Evolutionary conservation across 306 rosid genomes (phyloP).

Genomic region (Malus sieversii): DNA sequence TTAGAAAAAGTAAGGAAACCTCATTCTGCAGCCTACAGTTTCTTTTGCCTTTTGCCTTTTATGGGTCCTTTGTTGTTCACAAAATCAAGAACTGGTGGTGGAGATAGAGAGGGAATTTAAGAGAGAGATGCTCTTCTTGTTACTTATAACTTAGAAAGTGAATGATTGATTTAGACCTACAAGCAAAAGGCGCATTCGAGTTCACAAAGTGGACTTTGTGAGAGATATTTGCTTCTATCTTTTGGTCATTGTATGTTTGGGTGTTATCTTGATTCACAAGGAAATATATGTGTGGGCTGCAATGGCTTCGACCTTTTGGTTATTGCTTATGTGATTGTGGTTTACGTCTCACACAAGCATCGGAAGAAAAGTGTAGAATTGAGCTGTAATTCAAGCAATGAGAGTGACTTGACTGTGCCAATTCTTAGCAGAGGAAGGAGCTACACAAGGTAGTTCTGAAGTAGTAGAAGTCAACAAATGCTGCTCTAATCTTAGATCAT

Average conservation of each 20-base stretch:
- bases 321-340: slow-evolving; percentile 57
- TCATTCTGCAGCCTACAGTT: too few relatives aligned
- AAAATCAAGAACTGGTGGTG: too few relatives aligned
- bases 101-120: too few relatives aligned
- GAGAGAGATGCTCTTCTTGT: too few relatives aligned
- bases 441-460: slow-evolving; percentile 7
- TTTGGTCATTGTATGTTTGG: slow-evolving; percentile 40
- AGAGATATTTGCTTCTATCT: slow-evolving; percentile 15
- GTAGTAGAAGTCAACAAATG: slow-evolving; percentile 14
- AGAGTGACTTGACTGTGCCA: slow-evolving; percentile 34
- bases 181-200: too few relatives aligned
- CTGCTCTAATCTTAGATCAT: slow-evolving; percentile 17
- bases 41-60: too few relatives aligned
- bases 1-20: too few relatives aligned
- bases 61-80: too few relatives aligned
- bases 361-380: slow-evolving; percentile 3
- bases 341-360: slow-evolving; percentile 42
- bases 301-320: slow-evolving; percentile 19
- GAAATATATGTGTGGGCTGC: slow-evolving; percentile 54
- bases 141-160: too few relatives aligned
- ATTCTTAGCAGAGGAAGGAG: slow-evolving; percentile 27
- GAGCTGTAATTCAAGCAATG: not conserved
- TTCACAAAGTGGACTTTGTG: too few relatives aligned
- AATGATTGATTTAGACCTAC: too few relatives aligned
- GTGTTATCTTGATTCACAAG: slow-evolving; percentile 40